Conservation (phyloP, 2,329 filamentous ascomycete genomes). For the Alternaria sp. region DNA sequence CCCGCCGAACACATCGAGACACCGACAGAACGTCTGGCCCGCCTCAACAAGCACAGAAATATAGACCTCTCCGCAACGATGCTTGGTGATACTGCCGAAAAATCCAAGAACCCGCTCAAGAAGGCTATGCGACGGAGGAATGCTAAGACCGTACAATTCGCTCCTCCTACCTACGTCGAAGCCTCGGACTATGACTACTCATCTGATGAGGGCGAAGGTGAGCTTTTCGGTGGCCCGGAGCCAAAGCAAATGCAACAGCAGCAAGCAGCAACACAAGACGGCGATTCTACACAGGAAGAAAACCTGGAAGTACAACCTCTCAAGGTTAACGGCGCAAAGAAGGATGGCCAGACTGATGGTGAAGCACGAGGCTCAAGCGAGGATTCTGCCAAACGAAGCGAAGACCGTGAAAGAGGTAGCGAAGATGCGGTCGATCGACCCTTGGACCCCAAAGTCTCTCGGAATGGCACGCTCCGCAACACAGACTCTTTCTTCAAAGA, state of each 20-base stretch:
- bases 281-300: conserved; percentile 53
- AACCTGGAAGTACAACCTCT: conserved; percentile 46
- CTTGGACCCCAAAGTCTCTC: conserved; percentile 59
- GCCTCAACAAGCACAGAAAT: conserved; percentile 96
- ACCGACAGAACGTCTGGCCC: conserved; percentile 89
- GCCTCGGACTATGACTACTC: conserved; percentile 88
- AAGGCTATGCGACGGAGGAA: conserved; percentile 82
- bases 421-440: conserved; percentile 69
- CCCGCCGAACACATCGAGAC: conserved; percentile 99
- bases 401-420: conserved; percentile 61
- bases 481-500: conserved; percentile 98
- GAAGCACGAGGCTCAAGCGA: conserved; percentile 41
- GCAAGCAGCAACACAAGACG: conserved; percentile 29
- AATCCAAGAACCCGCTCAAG: conserved; percentile 81
- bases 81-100: conserved; percentile 76
- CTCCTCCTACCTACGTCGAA: conserved; percentile 84
- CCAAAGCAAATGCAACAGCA: conserved; percentile 36
- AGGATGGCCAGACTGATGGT: conserved; percentile 31
- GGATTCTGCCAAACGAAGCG: conserved; percentile 50
- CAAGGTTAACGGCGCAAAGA: conserved; percentile 44
- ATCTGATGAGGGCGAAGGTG: conserved; percentile 71
- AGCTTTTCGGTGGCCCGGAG: conserved; percentile 45
- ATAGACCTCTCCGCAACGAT: conserved; percentile 82
- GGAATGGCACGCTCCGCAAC: conserved; percentile 86
- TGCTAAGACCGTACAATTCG: conserved; percentile 85